Conservation (phyloP, 768 basidiomycete genomes). For the Sistotremastrum niveocremeum region DNA sequence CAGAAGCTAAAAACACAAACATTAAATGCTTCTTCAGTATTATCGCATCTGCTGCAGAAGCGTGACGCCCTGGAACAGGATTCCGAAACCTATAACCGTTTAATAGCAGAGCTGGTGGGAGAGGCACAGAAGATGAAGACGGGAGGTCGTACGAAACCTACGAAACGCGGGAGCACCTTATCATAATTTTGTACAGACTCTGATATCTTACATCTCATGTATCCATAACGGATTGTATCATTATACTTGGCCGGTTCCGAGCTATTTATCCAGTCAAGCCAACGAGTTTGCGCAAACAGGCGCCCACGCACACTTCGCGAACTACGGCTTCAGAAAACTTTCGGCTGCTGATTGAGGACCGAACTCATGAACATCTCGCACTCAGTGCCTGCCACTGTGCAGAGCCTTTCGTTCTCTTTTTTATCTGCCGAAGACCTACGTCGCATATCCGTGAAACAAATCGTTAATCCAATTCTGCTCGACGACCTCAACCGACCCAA, state of each 20-base stretch:
- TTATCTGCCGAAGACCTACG: constrained; percentile 79
- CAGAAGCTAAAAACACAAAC: constrained; percentile 60
- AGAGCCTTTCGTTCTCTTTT: constrained; percentile 86
- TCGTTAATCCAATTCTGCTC: constrained; percentile 83
- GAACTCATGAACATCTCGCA: constrained; percentile 75
- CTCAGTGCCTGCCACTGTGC: constrained; percentile 73
- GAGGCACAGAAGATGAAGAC: constrained; percentile 80
- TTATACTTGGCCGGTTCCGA: no score
- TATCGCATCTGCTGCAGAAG: constrained; percentile 73
- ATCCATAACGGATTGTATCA: no score
- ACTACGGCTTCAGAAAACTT: no score
- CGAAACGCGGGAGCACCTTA: constrained; percentile 28
- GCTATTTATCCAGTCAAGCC: no score
- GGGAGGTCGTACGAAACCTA: constrained; percentile 27
- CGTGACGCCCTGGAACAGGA: constrained; percentile 76
- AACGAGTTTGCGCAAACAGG: no score
- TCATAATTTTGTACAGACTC: no score
- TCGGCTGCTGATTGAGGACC: neutral
- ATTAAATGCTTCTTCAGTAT: constrained; percentile 54
- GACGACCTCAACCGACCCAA: constrained; percentile 92
- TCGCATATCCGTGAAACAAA: constrained; percentile 94
- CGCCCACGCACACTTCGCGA: no score
- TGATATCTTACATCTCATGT: no score
- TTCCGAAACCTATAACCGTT: constrained; percentile 77
- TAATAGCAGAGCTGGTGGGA: constrained; percentile 85